Evolutionary conservation across 306 rosid genomes (phyloP), one percentile per base, ranked within the genome.

Genomic region (Sphenostylis stenocarpa): DNA sequence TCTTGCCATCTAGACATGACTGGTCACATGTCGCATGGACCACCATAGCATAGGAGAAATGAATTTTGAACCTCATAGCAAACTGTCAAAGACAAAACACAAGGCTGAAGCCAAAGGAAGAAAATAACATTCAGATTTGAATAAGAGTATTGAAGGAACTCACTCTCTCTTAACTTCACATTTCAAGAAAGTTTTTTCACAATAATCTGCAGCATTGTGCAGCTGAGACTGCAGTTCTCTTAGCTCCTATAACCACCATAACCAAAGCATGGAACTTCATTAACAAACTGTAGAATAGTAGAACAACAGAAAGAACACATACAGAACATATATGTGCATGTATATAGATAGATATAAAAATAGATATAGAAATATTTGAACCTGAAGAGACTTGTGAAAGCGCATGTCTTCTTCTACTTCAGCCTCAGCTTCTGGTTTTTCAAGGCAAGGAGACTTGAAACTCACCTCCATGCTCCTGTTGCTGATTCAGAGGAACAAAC

Each of bases 151-250:
- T 17, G 24, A 71, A 57, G 75, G 15, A n/a, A 87, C 96, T 90
- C 74, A 95, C 98, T 38, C 84, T 77, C 49, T 88, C 82, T 89
- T 95, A 76, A 76, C 86, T 84, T 83, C 79, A 79, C 90, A 48
- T 69, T 84, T 83, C 89, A 87, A 69, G 91, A 92, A 92, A 2
- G 89, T 85, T 60, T 90, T 76, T 87, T 92, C 98, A 75, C 92
- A 88, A 60, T 85, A 88, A 80, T 95, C 98, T 52, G 98, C 98
- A 49, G 97, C 98, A 74, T 84, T 63, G 73, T 92, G 97, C 82
- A 95, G 96, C 88, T 95, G 97, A 65, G 88, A 78, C 74, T 92
- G 81, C 79, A 92, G 57, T 60, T 82, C 93, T 81, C 79, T 90
- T 13, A 92, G 84, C 66, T 90, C 97, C 98, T 95, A 71, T 66